Evolutionary conservation across 768 basidiomycete genomes (phyloP).

Genomic region (Mycena haematopus): DNA sequence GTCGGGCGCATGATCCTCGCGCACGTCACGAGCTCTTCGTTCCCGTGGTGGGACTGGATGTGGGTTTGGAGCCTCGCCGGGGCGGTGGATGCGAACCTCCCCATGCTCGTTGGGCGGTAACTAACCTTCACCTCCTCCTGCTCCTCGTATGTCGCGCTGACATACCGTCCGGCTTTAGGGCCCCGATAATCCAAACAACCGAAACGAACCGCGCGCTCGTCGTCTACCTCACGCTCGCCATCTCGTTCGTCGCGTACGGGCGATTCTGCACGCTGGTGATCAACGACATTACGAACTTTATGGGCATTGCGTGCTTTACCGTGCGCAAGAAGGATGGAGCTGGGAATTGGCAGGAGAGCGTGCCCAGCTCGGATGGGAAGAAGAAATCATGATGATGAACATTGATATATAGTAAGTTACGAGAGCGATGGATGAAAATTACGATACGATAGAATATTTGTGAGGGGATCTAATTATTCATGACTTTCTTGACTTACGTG

Average conservation of each 20-base stretch:
- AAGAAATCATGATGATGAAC: constrained; percentile 15
- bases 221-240: constrained; percentile 70
- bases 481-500: constrained; percentile 3
- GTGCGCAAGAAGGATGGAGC: constrained; percentile 82
- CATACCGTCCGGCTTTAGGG: constrained; percentile 39
- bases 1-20: constrained; percentile 93
- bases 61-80: constrained; percentile 84
- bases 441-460: neutral
- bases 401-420: neutral
- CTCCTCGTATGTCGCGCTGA: constrained; percentile 3
- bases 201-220: constrained; percentile 68
- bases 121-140: constrained; percentile 35
- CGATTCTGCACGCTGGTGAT: constrained; percentile 87
- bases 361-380: constrained; percentile 16
- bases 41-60: constrained; percentile 88
- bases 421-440: neutral
- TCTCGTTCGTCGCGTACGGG: constrained; percentile 75
- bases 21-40: constrained; percentile 83
- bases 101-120: constrained; percentile 69
- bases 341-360: constrained; percentile 59
- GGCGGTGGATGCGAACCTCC: constrained; percentile 84
- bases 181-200: constrained; percentile 79
- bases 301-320: constrained; percentile 95
- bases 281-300: constrained; percentile 84
- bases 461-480: neutral